Conservation (phyloP, 805 yeast genomes). For the Zygosaccharomyces lentus region DNA sequence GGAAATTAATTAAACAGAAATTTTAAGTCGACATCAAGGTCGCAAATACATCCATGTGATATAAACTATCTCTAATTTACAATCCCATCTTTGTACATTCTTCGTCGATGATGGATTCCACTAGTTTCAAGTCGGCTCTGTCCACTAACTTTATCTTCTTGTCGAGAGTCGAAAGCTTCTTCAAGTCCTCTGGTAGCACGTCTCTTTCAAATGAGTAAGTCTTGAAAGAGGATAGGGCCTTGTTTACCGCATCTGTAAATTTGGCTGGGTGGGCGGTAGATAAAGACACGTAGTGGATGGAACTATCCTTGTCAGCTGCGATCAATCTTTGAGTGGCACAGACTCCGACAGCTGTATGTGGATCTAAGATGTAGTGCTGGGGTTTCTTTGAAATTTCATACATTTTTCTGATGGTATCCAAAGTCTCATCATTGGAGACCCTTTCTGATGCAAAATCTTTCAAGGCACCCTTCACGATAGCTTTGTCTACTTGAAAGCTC, state of each 20-base stretch:
- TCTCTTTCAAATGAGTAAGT: slow-evolving; percentile 83
- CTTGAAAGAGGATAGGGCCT: slow-evolving; percentile 58
- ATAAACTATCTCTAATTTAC: slow-evolving; percentile 13
- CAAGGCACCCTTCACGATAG: slow-evolving; percentile 62
- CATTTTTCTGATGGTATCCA: slow-evolving; percentile 66
- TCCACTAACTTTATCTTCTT: slow-evolving; percentile 71
- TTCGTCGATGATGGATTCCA: slow-evolving; percentile 71
- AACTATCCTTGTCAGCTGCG: slow-evolving; percentile 41
- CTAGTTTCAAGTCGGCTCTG: slow-evolving; percentile 64
- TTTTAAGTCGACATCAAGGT: not conserved
- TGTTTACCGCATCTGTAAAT: slow-evolving; percentile 91
- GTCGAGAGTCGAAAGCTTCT: slow-evolving; percentile 61
- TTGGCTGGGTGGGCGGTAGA: slow-evolving; percentile 99
- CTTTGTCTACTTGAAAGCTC: slow-evolving; percentile 62
- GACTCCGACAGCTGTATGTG: slow-evolving; percentile 95
- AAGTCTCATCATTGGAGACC: slow-evolving; percentile 74
- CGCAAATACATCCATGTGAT: slow-evolving; percentile 5
- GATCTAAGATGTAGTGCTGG: slow-evolving; percentile 80
- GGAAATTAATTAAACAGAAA: not conserved
- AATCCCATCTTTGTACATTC: slow-evolving; percentile 53
- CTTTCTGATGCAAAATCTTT: slow-evolving; percentile 71
- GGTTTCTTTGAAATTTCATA: slow-evolving; percentile 53
- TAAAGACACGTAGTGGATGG: slow-evolving; percentile 60
- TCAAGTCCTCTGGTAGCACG: slow-evolving; percentile 86
- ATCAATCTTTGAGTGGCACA: slow-evolving; percentile 66